phyloP scores from a whole-genome alignment of 257 asterid genomes.

The Solanum virginianum region DNA sequence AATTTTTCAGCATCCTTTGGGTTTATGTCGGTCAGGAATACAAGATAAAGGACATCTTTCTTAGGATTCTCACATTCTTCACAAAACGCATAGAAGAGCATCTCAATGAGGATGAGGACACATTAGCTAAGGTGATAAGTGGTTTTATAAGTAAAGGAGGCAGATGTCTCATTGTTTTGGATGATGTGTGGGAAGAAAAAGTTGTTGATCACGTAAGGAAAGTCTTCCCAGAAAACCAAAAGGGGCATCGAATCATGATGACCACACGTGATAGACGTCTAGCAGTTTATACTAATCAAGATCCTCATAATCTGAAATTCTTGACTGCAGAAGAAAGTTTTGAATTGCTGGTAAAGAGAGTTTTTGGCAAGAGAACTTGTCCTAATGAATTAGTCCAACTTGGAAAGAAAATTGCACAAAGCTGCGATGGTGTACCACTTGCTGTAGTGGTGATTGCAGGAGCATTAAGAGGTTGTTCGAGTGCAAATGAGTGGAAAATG shows the following conservation, averaged over 20 bases:
- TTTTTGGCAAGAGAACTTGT: slow-evolving; percentile 6
- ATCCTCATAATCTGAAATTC: background rate
- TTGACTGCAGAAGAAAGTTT: slow-evolving; percentile 6
- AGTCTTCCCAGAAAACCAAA: background rate
- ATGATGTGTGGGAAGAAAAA: too few species aligned
- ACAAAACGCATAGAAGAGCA: background rate
- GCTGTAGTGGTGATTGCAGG: slow-evolving; percentile 37
- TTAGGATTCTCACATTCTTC: background rate
- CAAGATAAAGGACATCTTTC: background rate
- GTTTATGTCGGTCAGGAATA: background rate
- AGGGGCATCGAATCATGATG: slow-evolving; percentile 12
- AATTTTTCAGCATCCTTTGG: slow-evolving; percentile 13
- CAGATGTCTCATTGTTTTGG: too few species aligned
- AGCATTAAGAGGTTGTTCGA: slow-evolving; percentile 2
- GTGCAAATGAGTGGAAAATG: background rate
- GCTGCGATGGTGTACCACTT: background rate
- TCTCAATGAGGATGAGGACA: background rate
- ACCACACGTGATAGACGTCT: background rate
- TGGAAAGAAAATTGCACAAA: slow-evolving; percentile 1
- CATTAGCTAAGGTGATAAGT: background rate
- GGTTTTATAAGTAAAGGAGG: background rate
- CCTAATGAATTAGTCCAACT: background rate
- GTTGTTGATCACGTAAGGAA: too few species aligned
- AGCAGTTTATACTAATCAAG: background rate
- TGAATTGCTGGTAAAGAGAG: slow-evolving; percentile 22